These are phyloP conservation scores for Salix viminalis DNA, from an alignment of 345 rosid species.

Conservation along the genomic window DNA sequence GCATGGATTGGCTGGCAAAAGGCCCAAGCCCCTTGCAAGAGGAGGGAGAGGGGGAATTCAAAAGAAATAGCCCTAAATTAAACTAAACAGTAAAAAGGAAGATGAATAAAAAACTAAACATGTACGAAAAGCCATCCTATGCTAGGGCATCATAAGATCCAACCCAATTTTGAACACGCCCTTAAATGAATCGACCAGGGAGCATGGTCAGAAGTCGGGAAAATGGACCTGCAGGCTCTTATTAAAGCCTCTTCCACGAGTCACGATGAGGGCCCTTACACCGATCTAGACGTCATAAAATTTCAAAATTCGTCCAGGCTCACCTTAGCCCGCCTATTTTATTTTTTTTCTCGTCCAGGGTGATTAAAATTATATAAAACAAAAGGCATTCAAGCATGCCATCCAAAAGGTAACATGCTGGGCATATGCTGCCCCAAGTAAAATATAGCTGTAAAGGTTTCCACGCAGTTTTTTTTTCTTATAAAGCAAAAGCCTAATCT, in stretches of 20 bases:
- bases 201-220: too few species aligned
- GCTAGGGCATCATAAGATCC: too few species aligned
- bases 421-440: not conserved
- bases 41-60: too few species aligned
- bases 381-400: conserved; percentile 5
- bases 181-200: too few species aligned
- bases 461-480: not conserved
- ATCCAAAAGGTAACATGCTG: conserved; percentile 3
- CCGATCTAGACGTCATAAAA: not conserved
- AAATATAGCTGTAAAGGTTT: not conserved
- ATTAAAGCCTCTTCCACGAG: not conserved
- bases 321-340: not conserved
- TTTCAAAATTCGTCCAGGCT: not conserved
- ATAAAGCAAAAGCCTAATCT: not conserved
- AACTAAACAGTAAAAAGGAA: too few species aligned
- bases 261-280: not conserved
- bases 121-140: too few species aligned
- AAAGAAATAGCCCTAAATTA: too few species aligned
- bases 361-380: not conserved
- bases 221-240: not conserved
- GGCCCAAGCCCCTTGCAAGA: too few species aligned
- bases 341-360: not conserved
- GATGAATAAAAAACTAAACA: too few species aligned
- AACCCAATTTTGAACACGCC: too few species aligned
- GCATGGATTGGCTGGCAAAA: too few species aligned